phyloP scores from a whole-genome alignment of 192 early-diverging fungal species.

The Coemansia sp. region DNA sequence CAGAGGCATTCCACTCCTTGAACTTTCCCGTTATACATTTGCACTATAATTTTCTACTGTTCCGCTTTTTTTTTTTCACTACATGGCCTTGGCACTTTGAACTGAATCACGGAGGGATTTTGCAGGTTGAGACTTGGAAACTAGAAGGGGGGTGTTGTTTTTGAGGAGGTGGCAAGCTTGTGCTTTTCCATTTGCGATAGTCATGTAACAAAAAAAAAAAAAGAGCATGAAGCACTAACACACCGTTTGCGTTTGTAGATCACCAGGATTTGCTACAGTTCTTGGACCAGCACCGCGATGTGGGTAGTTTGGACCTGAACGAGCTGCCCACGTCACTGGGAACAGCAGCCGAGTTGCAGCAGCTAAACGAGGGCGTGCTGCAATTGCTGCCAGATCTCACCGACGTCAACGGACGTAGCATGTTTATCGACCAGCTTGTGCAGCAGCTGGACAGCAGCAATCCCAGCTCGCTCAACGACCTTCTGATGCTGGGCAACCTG shows the following conservation, averaged over 20 bases:
- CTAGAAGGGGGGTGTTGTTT: too few species aligned
- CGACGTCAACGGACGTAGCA: constrained; percentile 39
- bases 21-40: too few species aligned
- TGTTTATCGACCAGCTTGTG: constrained; percentile 47
- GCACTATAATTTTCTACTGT: too few species aligned
- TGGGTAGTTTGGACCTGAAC: constrained; percentile 28
- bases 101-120: too few species aligned
- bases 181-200: too few species aligned
- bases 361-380: constrained; percentile 52
- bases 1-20: too few species aligned
- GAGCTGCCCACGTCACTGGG: constrained; percentile 46
- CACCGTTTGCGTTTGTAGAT: constrained; percentile 25
- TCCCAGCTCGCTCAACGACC: constrained; percentile 34
- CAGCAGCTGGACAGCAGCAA: constrained; percentile 52
- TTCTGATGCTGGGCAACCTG: constrained; percentile 34
- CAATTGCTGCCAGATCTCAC: constrained; percentile 45
- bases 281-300: constrained; percentile 45
- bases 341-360: constrained; percentile 37
- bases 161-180: too few species aligned
- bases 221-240: too few species aligned
- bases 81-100: too few species aligned
- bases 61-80: too few species aligned
- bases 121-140: too few species aligned
- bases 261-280: constrained; percentile 33
- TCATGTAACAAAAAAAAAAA: too few species aligned